Evolutionary conservation across 148 eudicot species (phyloP).

Genomic region (Heliamphora exappendiculata): DNA sequence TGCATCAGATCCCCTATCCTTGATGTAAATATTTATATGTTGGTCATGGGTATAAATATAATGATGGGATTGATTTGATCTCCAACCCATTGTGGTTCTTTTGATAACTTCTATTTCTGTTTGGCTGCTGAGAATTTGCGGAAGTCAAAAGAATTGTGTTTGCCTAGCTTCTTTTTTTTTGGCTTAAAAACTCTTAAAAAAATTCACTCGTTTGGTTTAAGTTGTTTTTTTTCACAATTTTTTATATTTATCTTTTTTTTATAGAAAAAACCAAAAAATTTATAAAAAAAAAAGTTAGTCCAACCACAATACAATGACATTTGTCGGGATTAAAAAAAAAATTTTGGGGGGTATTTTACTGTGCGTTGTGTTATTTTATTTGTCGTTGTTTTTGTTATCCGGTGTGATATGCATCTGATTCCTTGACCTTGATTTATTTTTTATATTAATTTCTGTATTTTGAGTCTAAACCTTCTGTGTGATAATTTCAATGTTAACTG

Average conservation of each 20-base stretch:
- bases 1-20: too few relatives aligned
- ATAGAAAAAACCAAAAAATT: too few relatives aligned
- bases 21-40: neutral
- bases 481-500: neutral
- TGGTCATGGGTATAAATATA: neutral
- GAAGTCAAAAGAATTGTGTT: neutral
- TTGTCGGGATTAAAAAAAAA: too few relatives aligned
- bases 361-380: neutral
- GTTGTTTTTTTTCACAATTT: neutral
- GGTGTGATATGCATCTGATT: constrained; percentile 1
- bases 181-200: neutral
- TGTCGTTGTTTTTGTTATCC: neutral
- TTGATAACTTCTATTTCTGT: neutral
- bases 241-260: neutral
- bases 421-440: neutral
- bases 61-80: neutral
- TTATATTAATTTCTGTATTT: neutral
- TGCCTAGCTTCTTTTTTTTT: neutral
- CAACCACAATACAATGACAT: too few relatives aligned
- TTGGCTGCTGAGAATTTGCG: neutral
- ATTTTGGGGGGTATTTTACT: too few relatives aligned
- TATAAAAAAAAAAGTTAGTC: too few relatives aligned
- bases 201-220: neutral
- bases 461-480: neutral
- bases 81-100: neutral